A percentile compares a stretch with the other conserved stretches of the same genome.
Conservation (phyloP, 2,329 filamentous ascomycete species). For the Laburnicola sp. region DNA sequence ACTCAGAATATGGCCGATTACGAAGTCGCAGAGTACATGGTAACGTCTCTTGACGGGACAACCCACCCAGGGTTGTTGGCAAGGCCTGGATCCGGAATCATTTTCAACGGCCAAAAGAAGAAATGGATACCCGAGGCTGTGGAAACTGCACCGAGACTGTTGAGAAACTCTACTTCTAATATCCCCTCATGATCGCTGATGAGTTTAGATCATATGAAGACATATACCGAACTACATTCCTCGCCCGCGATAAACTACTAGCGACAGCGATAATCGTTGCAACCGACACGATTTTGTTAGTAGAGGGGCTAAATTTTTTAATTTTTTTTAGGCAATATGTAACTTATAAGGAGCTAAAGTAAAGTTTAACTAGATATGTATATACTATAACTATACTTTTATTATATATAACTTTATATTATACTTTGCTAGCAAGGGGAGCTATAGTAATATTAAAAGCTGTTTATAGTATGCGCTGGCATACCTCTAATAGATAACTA, state of each 20-base stretch:
- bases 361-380: too few relatives aligned
- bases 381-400: too few relatives aligned
- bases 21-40: slow-evolving; percentile 8
- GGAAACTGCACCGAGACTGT: too few relatives aligned
- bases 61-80: slow-evolving; percentile 3
- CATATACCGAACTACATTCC: slow-evolving; percentile 4
- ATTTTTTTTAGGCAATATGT: too few relatives aligned
- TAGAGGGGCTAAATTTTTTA: too few relatives aligned
- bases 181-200: not conserved
- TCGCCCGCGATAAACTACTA: slow-evolving; percentile 4
- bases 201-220: slow-evolving; percentile 2
- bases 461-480: too few relatives aligned
- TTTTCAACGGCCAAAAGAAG: slow-evolving; percentile 4
- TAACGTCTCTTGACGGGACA: not conserved
- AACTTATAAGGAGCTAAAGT: too few relatives aligned
- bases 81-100: slow-evolving; percentile 1
- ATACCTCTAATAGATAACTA: too few relatives aligned
- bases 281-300: too few relatives aligned
- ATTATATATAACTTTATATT: too few relatives aligned
- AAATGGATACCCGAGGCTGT: slow-evolving; percentile 5
- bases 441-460: too few relatives aligned
- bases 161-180: not conserved
- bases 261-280: slow-evolving; percentile 2
- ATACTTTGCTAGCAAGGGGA: too few relatives aligned
- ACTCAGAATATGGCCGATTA: slow-evolving; percentile 9